These are phyloP conservation scores for Telfairia occidentalis DNA, from an alignment of 331 rosid genomes.

Conservation along the genomic window DNA sequence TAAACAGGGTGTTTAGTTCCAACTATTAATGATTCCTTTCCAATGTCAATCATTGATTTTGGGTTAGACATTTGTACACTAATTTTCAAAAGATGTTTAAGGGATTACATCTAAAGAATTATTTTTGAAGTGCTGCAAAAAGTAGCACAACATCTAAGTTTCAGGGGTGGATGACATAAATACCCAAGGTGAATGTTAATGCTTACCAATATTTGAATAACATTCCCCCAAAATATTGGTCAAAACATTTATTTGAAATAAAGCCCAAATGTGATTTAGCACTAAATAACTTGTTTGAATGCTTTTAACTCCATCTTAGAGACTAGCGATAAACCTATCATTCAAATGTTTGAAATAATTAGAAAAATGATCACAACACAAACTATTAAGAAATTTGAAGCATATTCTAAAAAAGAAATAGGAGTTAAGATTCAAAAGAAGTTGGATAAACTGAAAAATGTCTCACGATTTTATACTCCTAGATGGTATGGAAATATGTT, in stretches of 20 bases:
- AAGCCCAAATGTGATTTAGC: background rate
- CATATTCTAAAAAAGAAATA: background rate
- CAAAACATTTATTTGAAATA: background rate
- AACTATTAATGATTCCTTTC: background rate
- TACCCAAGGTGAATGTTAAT: too few relatives aligned
- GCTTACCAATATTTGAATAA: too few relatives aligned
- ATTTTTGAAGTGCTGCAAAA: background rate
- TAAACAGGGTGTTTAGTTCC: background rate
- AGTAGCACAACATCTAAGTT: background rate
- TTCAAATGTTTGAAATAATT: background rate
- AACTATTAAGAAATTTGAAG: background rate
- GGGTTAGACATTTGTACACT: background rate
- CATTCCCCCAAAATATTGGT: too few relatives aligned
- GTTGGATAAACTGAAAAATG: background rate
- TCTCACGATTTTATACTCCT: background rate
- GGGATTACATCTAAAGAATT: background rate
- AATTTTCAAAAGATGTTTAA: background rate
- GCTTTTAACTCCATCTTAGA: background rate
- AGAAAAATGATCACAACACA: background rate
- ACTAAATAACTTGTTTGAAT: background rate
- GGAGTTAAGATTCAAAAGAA: background rate
- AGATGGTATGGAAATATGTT: background rate
- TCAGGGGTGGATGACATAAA: too few relatives aligned
- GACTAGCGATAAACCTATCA: background rate
- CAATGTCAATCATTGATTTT: background rate